phyloP scores from a whole-genome alignment of 495 filamentous ascomycete genomes.

The Aspergillus homomorphus region DNA sequence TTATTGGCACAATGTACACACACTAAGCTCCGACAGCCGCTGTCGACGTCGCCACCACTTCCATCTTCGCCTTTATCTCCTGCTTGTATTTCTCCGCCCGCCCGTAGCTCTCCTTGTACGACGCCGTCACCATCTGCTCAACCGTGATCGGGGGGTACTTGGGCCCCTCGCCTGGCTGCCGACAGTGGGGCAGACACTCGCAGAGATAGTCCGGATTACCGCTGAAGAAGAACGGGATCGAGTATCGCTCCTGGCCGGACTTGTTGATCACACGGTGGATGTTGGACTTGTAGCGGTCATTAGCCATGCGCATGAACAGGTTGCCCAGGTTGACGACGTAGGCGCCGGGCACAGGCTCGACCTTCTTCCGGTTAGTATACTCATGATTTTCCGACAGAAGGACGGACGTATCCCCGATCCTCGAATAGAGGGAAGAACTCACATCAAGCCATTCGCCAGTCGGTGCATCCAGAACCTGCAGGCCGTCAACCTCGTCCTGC shows the following conservation, averaged over 20 bases:
- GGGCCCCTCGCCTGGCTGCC: constrained; percentile 29
- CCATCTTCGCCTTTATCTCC: constrained; percentile 20
- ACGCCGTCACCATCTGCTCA: constrained; percentile 30
- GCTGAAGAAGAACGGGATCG: constrained; percentile 60
- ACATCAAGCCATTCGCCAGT: constrained; percentile 44
- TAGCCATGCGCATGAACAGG: constrained; percentile 59
- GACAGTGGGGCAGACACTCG: constrained; percentile 51
- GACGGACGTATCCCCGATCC: too few relatives aligned
- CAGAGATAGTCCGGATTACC: constrained; percentile 54
- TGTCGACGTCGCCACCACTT: constrained; percentile 6
- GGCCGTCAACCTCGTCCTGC: constrained; percentile 46
- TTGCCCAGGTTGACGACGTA: constrained; percentile 57
- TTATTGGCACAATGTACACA: too few relatives aligned
- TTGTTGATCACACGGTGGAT: constrained; percentile 53
- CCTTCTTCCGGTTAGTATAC: constrained; percentile 35
- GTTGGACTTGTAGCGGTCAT: constrained; percentile 55
- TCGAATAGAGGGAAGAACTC: too few relatives aligned
- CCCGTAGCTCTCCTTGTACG: constrained; percentile 37
- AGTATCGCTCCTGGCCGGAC: constrained; percentile 48
- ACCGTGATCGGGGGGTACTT: constrained; percentile 51
- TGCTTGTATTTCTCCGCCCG: constrained; percentile 35
- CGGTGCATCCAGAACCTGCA: constrained; percentile 51
- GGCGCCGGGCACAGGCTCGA: constrained; percentile 45
- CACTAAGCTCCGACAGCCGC: constrained; percentile 22
- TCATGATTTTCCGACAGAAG: background rate